A percentile compares a stretch with the other conserved stretches of the same genome.
phyloP scores from a whole-genome alignment of 2,329 filamentous ascomycete genomes.

The Grosmannia huntii region DNA sequence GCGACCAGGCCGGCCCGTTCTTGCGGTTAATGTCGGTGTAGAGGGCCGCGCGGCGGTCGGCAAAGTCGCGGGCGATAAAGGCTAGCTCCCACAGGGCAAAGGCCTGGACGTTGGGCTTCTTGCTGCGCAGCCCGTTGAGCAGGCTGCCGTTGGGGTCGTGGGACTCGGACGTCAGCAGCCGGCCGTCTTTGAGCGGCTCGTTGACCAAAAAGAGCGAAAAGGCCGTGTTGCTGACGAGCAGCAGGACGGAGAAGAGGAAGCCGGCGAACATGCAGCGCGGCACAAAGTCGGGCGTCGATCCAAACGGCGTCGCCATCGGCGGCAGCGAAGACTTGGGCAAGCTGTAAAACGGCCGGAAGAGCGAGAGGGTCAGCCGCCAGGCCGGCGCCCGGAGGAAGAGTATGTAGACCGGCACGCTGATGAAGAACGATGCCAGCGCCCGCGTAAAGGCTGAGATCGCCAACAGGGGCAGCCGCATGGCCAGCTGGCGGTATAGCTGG shows the following conservation, averaged over 20 bases:
- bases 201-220: constrained; percentile 73
- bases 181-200: constrained; percentile 71
- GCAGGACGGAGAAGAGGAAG: constrained; percentile 55
- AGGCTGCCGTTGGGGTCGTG: constrained; percentile 89
- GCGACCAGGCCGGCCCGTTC: constrained; percentile 69
- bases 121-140: constrained; percentile 69
- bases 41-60: constrained; percentile 65
- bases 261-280: constrained; percentile 48
- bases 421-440: constrained; percentile 25
- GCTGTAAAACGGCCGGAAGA: constrained; percentile 62
- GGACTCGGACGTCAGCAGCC: constrained; percentile 70
- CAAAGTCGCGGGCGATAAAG: constrained; percentile 62
- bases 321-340: constrained; percentile 59
- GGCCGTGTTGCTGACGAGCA: constrained; percentile 63
- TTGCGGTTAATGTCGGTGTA: constrained; percentile 79
- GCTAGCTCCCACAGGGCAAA: constrained; percentile 90
- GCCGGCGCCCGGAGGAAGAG: constrained; percentile 46
- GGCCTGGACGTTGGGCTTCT: constrained; percentile 63
- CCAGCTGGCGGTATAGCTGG: constrained; percentile 15
- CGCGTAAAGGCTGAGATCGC: constrained; percentile 25
- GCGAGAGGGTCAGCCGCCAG: constrained; percentile 57
- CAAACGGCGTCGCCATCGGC: constrained; percentile 44
- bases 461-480: constrained; percentile 26
- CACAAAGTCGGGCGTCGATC: constrained; percentile 33
- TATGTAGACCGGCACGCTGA: constrained; percentile 47